A percentile compares a stretch with the other conserved stretches of the same genome.
Evolutionary conservation across 2,329 filamentous ascomycete genomes (phyloP).

Genomic region (Trichoderma simmonsii): DNA sequence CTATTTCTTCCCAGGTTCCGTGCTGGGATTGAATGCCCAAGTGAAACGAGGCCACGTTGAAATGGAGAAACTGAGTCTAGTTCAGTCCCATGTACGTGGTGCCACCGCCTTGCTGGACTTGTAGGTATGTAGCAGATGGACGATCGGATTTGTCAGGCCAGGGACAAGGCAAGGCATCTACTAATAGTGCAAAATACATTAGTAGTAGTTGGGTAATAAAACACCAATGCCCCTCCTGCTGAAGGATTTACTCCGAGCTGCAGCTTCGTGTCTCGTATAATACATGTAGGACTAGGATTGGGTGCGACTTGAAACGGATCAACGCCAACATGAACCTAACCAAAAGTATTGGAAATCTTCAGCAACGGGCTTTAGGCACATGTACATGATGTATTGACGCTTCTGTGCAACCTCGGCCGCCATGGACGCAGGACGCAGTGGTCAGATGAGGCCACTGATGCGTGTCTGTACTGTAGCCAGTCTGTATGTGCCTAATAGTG

Average conservation of each 20-base stretch:
- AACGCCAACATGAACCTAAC: not conserved
- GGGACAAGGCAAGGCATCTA: not conserved
- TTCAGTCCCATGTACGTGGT: not conserved
- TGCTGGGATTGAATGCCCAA: not conserved
- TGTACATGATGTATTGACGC: not conserved
- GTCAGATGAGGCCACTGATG: conserved; percentile 15
- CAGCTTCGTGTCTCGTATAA: not conserved
- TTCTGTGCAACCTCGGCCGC: not conserved
- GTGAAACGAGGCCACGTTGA: conserved; percentile 8
- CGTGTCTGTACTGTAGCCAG: not conserved
- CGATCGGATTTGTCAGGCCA: conserved; percentile 1
- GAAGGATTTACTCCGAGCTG: not conserved
- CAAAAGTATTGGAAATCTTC: not conserved
- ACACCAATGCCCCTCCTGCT: not conserved
- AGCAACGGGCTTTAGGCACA: not conserved
- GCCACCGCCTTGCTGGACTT: not conserved
- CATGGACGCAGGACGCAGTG: conserved; percentile 6
- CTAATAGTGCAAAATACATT: not conserved
- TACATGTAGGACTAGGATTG: not conserved
- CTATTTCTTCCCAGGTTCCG: not conserved
- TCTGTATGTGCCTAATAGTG: not conserved
- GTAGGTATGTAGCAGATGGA: not conserved
- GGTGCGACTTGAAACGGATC: not conserved
- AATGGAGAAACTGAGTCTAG: not conserved
- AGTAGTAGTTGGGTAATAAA: not conserved